phyloP scores from a whole-genome alignment of 2,329 filamentous ascomycete species.

The Cladosporium sp. region DNA sequence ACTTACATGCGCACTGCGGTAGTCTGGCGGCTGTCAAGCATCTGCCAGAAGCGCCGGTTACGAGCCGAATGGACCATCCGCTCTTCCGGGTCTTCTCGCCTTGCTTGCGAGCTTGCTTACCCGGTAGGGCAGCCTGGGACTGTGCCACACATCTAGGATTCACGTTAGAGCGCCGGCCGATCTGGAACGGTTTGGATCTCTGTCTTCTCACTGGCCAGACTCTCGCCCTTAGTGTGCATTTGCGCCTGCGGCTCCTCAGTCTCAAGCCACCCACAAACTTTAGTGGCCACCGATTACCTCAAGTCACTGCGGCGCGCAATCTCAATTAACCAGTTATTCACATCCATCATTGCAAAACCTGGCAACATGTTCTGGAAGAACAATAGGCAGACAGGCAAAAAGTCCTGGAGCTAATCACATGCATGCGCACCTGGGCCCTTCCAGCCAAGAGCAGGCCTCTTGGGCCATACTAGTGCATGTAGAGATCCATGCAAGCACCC shows the following conservation, averaged over 20 bases:
- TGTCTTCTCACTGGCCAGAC: constrained; percentile 8
- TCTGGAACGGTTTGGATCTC: constrained; percentile 12
- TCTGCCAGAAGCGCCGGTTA: constrained; percentile 9
- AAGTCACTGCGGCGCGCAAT: no score
- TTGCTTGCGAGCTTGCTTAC: constrained; percentile 10
- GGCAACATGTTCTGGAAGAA: no score
- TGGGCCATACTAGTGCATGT: constrained; percentile 7
- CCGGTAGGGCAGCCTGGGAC: constrained; percentile 8
- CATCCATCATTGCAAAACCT: no score
- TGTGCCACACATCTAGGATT: constrained; percentile 9
- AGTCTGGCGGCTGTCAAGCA: constrained; percentile 5
- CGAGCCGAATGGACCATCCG: constrained; percentile 7
- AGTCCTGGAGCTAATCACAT: constrained; percentile 10
- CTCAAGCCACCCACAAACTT: no score
- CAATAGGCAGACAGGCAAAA: background rate
- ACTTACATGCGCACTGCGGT: background rate
- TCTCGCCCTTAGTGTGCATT: background rate
- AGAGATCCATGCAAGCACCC: constrained; percentile 8
- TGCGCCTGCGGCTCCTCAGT: background rate
- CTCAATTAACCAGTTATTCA: no score
- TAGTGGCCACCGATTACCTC: no score
- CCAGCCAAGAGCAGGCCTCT: constrained; percentile 9
- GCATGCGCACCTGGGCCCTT: background rate
- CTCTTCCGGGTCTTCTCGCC: constrained; percentile 9
- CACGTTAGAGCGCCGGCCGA: constrained; percentile 4